Conservation (phyloP, 805 yeast genomes). For the Komagataella pastoris region DNA sequence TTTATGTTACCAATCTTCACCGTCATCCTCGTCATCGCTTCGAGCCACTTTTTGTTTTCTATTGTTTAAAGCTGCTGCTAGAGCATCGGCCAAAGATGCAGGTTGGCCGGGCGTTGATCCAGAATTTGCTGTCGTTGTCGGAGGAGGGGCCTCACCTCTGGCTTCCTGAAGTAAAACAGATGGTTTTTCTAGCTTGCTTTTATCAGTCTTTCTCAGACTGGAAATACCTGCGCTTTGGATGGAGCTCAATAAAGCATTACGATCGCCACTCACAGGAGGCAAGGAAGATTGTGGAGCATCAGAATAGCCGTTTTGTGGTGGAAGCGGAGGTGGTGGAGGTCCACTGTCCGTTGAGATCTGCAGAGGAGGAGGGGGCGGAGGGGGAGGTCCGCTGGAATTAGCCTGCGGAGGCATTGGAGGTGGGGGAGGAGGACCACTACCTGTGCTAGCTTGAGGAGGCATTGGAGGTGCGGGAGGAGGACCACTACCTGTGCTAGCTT, state of each 20-base stretch:
- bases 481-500: slow-evolving; percentile 5
- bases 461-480: slow-evolving; percentile 10
- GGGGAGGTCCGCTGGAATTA: slow-evolving; percentile 10
- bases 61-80: slow-evolving; percentile 72
- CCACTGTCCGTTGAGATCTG: slow-evolving; percentile 15
- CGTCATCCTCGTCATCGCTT: slow-evolving; percentile 78
- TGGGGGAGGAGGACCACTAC: slow-evolving; percentile 9
- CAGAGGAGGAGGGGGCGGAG: slow-evolving; percentile 21
- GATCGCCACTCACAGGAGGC: slow-evolving; percentile 34
- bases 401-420: slow-evolving; percentile 11
- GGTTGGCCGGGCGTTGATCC: slow-evolving; percentile 27
- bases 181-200: slow-evolving; percentile 71
- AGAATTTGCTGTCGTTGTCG: slow-evolving; percentile 18
- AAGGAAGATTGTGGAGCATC: slow-evolving; percentile 15
- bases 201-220: slow-evolving; percentile 64
- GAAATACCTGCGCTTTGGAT: slow-evolving; percentile 73
- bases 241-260: slow-evolving; percentile 80
- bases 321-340: slow-evolving; percentile 31
- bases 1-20: not conserved
- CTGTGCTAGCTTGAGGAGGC: slow-evolving; percentile 2
- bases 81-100: slow-evolving; percentile 68
- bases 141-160: slow-evolving; percentile 39
- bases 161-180: slow-evolving; percentile 62
- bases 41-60: slow-evolving; percentile 73
- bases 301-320: slow-evolving; percentile 21